Conservation (phyloP, 2,329 filamentous ascomycete species). For the Trichoderma cornu-damae region DNA sequence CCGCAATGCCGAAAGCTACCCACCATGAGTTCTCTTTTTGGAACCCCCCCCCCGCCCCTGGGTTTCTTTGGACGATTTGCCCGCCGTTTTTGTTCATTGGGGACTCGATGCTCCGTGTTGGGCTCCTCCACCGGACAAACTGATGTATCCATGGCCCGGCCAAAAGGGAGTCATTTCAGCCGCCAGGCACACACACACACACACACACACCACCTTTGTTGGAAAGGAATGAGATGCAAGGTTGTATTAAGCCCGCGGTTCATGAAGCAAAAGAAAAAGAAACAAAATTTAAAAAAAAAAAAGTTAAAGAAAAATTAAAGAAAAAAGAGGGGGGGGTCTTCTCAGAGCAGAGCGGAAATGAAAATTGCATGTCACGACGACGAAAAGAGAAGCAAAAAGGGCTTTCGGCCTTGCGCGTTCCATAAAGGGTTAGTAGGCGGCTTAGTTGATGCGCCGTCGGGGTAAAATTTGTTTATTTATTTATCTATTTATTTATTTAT, state of each 20-base stretch:
- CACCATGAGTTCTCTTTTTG: background rate
- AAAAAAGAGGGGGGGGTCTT: too few relatives aligned
- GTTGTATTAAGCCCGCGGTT: background rate
- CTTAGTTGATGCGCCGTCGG: slow-evolving; percentile 9
- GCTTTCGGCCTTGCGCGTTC: background rate
- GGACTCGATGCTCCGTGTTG: background rate
- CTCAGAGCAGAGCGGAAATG: too few relatives aligned
- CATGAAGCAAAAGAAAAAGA: too few relatives aligned
- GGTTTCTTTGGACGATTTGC: background rate
- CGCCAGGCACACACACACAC: too few relatives aligned
- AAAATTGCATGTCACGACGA: too few relatives aligned
- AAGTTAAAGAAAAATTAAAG: too few relatives aligned
- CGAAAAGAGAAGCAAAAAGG: too few relatives aligned
- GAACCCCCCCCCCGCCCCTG: too few relatives aligned
- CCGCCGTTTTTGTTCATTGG: background rate
- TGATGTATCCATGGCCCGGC: background rate
- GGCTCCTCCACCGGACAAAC: background rate
- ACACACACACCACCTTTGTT: too few relatives aligned
- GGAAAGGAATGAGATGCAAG: background rate
- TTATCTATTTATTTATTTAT: too few relatives aligned
- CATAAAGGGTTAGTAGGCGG: background rate
- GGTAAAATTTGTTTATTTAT: slow-evolving; percentile 3
- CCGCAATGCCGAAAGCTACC: background rate
- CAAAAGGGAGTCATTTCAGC: too few relatives aligned
- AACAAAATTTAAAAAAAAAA: too few relatives aligned